These are phyloP conservation scores for Penicillium glabrum DNA, from an alignment of 2,329 filamentous ascomycete genomes.

Conservation along the genomic window DNA sequence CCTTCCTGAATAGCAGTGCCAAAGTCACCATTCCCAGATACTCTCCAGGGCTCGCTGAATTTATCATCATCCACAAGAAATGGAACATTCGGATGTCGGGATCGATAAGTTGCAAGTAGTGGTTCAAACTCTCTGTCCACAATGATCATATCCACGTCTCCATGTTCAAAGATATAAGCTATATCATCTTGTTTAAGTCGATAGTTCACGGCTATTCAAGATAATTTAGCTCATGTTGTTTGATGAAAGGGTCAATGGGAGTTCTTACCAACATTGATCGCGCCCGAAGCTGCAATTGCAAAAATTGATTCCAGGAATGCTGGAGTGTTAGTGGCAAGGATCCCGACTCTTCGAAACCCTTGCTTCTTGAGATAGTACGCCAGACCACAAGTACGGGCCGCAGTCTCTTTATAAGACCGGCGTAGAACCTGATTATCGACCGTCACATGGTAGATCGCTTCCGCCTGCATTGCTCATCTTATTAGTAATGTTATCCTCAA, in stretches of 20 bases:
- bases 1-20: constrained; percentile 83
- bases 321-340: constrained; percentile 89
- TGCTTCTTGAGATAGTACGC: constrained; percentile 83
- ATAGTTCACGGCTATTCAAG: constrained; percentile 61
- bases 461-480: constrained; percentile 49
- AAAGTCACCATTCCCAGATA: constrained; percentile 78
- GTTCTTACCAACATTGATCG: constrained; percentile 64
- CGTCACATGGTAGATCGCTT: constrained; percentile 83
- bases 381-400: constrained; percentile 81
- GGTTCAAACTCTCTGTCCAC: constrained; percentile 77
- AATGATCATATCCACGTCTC: constrained; percentile 82
- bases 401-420: constrained; percentile 76
- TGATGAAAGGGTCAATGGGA: constrained; percentile 31
- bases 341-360: constrained; percentile 73
- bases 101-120: constrained; percentile 67
- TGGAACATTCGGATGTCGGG: constrained; percentile 61
- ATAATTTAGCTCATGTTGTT: constrained; percentile 19
- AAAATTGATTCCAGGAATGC: constrained; percentile 91
- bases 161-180: constrained; percentile 83
- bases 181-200: constrained; percentile 81
- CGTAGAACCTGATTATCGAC: constrained; percentile 71
- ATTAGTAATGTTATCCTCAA: background rate
- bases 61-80: constrained; percentile 86
- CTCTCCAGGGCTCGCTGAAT: constrained; percentile 64
- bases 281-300: constrained; percentile 79